These are phyloP conservation scores for Corylus avellana DNA, from an alignment of 306 rosid species.

Conservation along the genomic window DNA sequence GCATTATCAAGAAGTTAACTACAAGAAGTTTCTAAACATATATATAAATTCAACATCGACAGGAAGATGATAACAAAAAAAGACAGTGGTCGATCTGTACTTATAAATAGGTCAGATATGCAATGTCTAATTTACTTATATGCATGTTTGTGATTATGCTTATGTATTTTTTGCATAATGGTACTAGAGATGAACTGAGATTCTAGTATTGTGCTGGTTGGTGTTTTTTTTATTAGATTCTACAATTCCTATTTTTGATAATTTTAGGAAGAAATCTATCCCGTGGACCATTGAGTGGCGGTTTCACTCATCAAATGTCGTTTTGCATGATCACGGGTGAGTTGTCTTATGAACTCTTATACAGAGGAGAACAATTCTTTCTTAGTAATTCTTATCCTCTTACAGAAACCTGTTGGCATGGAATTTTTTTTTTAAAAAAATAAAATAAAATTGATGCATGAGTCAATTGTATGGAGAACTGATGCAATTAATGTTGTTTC, in stretches of 20 bases:
- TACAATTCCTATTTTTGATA: too few species aligned
- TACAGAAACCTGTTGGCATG: neutral
- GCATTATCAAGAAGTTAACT: too few species aligned
- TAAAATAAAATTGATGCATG: neutral
- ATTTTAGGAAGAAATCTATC: conserved; percentile 68
- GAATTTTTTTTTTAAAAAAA: too few species aligned
- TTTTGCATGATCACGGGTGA: conserved; percentile 72
- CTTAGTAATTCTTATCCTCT: neutral
- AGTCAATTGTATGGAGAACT: conserved; percentile 8
- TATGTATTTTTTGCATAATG: neutral
- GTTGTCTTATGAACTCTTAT: conserved; percentile 23
- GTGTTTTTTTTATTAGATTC: too few species aligned
- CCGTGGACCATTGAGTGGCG: conserved; percentile 91
- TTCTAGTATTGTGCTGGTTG: too few species aligned
- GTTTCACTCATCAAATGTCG: conserved; percentile 61
- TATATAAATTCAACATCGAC: neutral
- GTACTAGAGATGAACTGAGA: neutral
- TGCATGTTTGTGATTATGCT: neutral
- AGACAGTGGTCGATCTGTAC: neutral
- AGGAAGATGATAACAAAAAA: neutral
- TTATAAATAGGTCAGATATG: neutral
- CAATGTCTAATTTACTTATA: conserved; percentile 1
- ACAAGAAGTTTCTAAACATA: neutral
- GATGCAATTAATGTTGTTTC: conserved; percentile 23
- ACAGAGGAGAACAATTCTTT: neutral